Percentiles rank a stretch among this genome's conserved stretches.
Conservation (phyloP, 1,139 yeast species). For the Hyphopichia buzzinii region DNA sequence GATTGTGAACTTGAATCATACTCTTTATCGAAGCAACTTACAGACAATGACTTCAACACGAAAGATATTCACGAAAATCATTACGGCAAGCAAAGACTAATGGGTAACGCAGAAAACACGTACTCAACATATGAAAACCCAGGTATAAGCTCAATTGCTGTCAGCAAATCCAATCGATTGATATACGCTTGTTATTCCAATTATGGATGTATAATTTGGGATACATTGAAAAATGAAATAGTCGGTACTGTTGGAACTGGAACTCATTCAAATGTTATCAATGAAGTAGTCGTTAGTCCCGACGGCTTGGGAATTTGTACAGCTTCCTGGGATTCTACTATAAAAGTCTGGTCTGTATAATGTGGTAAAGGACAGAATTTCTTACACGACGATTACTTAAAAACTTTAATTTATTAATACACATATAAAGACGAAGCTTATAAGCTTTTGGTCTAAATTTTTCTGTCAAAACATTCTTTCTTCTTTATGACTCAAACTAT, state of each 20-base stretch:
- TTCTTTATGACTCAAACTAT: no score
- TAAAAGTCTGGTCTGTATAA: constrained; percentile 59
- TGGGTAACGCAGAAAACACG: constrained; percentile 6
- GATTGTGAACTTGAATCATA: constrained; percentile 68
- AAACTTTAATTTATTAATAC: not conserved
- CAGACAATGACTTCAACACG: constrained; percentile 12
- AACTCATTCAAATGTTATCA: constrained; percentile 61
- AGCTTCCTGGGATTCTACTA: constrained; percentile 68
- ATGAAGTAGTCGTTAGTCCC: constrained; percentile 64
- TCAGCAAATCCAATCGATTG: constrained; percentile 73
- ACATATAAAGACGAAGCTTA: not conserved
- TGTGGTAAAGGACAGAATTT: no score
- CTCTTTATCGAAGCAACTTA: constrained; percentile 29
- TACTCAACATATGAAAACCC: constrained; percentile 48
- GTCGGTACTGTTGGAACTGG: constrained; percentile 55
- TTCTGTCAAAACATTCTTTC: no score
- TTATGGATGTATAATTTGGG: constrained; percentile 77
- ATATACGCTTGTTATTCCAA: constrained; percentile 77
- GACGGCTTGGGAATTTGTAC: constrained; percentile 76
- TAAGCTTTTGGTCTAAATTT: not conserved
- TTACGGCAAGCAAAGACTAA: constrained; percentile 3
- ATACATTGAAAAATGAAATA: constrained; percentile 60
- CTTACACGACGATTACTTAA: no score
- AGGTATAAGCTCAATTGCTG: constrained; percentile 70
- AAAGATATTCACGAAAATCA: not conserved